Conservation (phyloP, 139 green algal genomes). For the Spirogloea muscicola region DNA sequence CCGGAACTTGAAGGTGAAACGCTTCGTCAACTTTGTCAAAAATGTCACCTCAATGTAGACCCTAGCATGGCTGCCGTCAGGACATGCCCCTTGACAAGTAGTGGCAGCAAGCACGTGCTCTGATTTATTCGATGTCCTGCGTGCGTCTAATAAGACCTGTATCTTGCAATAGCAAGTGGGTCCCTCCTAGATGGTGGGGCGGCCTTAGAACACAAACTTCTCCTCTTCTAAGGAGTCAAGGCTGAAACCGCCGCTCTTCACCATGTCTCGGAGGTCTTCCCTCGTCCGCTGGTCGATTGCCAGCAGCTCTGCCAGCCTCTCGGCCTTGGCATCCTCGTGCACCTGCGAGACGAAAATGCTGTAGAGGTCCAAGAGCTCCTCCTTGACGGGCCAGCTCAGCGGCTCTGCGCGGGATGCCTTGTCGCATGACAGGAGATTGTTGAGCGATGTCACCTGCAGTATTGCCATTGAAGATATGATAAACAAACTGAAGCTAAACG, state of each 20-base stretch:
- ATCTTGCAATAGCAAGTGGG: no score
- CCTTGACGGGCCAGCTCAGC: conserved; percentile 35
- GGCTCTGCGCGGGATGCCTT: conserved; percentile 53
- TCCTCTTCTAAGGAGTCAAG: conserved; percentile 32
- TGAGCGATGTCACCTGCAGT: conserved; percentile 5
- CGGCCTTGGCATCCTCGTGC: not conserved
- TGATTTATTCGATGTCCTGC: no score
- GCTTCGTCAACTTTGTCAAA: no score
- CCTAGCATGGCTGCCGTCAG: no score
- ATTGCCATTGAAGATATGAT: no score
- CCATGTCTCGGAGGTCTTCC: conserved; percentile 15
- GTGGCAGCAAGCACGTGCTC: no score
- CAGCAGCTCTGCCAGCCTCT: conserved; percentile 31
- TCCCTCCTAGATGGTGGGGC: no score
- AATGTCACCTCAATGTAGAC: no score
- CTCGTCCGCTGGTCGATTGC: conserved; percentile 24
- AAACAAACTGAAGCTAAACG: no score
- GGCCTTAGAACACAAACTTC: conserved; percentile 44
- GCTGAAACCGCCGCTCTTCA: conserved; percentile 22
- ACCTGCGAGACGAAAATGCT: conserved; percentile 63
- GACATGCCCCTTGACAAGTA: no score
- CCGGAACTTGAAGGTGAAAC: no score
- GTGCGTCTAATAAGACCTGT: no score
- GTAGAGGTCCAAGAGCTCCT: conserved; percentile 83
- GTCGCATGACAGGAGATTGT: conserved; percentile 41